Percentiles rank a stretch among this genome's conserved stretches.
Conservation (phyloP, 2,329 filamentous ascomycete species). For the Fusarium sp. region DNA sequence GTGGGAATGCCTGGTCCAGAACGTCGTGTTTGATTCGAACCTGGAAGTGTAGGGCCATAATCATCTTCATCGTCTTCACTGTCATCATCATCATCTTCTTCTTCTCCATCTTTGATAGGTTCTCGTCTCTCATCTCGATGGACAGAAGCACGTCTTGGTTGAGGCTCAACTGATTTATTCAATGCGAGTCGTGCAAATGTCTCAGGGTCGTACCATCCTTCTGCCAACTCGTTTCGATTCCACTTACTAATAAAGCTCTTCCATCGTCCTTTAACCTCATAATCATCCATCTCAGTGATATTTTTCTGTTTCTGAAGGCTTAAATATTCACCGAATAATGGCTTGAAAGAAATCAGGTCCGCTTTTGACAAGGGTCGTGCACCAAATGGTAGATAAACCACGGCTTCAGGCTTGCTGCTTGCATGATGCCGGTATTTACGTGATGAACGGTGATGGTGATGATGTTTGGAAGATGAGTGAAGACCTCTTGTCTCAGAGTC, state of each 20-base stretch:
- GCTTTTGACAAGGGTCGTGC: constrained; percentile 75
- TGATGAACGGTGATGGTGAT: constrained; percentile 39
- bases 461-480: constrained; percentile 33
- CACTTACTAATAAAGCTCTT: constrained; percentile 93
- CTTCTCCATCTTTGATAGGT: constrained; percentile 62
- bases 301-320: constrained; percentile 86
- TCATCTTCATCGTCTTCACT: constrained; percentile 65
- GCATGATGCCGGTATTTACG: constrained; percentile 42
- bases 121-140: constrained; percentile 48
- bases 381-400: constrained; percentile 69
- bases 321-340: constrained; percentile 85
- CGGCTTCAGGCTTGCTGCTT: constrained; percentile 21
- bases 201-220: constrained; percentile 92
- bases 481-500: constrained; percentile 31
- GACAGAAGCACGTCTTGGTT: constrained; percentile 8
- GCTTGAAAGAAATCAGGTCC: constrained; percentile 74
- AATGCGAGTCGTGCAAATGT: constrained; percentile 64
- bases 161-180: constrained; percentile 35
- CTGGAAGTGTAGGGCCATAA: constrained; percentile 60
- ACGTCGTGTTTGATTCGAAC: constrained; percentile 42
- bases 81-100: constrained; percentile 8
- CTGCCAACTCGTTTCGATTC: constrained; percentile 88
- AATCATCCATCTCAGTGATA: constrained; percentile 75
- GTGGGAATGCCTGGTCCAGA: constrained; percentile 75
- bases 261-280: constrained; percentile 87